Conservation (phyloP, 2,329 filamentous ascomycete genomes). For the Fusarium sp. region DNA sequence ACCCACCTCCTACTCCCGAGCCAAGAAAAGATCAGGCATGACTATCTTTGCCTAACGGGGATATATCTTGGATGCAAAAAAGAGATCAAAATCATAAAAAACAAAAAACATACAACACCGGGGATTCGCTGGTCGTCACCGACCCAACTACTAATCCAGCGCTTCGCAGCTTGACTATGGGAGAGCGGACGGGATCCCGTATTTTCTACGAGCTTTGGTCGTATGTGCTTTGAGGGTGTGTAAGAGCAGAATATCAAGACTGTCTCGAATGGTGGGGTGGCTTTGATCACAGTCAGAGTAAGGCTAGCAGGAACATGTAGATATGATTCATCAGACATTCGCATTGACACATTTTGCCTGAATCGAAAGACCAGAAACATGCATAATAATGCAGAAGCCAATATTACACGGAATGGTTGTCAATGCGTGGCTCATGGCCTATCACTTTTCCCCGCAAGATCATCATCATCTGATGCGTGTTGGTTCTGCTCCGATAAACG, state of each 20-base stretch:
- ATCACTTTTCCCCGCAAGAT: slow-evolving; percentile 18
- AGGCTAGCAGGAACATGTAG: not conserved
- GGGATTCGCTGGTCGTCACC: slow-evolving; percentile 36
- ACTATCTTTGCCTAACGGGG: too few species aligned
- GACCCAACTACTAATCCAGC: slow-evolving; percentile 35
- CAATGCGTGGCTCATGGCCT: not conserved
- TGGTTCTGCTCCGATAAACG: not conserved
- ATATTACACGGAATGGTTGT: not conserved
- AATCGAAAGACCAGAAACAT: not conserved
- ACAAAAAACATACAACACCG: slow-evolving; percentile 27
- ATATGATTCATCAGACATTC: not conserved
- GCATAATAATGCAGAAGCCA: not conserved
- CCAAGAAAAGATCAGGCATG: too few species aligned
- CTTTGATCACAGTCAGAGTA: not conserved
- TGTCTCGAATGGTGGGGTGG: not conserved
- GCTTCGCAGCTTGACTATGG: slow-evolving; percentile 29
- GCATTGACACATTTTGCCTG: slow-evolving; percentile 9
- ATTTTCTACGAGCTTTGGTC: slow-evolving; percentile 36
- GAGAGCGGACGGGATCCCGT: slow-evolving; percentile 34
- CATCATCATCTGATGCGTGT: slow-evolving; percentile 2
- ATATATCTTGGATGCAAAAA: too few species aligned
- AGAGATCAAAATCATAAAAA: too few species aligned
- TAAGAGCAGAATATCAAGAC: not conserved
- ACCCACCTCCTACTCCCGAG: too few species aligned
- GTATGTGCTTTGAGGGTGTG: slow-evolving; percentile 1